These are phyloP conservation scores for Paraphoma chrysanthemicola DNA, from an alignment of 2,329 filamentous ascomycete genomes.

Conservation along the genomic window DNA sequence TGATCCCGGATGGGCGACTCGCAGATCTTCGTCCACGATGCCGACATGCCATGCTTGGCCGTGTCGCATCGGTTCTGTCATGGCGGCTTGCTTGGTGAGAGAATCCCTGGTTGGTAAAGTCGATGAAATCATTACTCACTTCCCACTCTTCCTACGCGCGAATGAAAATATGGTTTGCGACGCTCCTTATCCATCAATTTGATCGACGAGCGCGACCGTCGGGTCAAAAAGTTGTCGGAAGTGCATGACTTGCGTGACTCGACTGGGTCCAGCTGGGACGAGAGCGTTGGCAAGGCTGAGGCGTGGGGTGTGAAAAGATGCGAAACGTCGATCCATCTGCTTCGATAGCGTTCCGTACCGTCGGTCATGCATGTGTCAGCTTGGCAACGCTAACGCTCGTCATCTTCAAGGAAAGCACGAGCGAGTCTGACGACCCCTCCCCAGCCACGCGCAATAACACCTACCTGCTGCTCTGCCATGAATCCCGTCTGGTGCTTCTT, in stretches of 20 bases:
- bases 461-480: constrained; percentile 17
- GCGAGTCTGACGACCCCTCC: constrained; percentile 12
- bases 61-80: too few species aligned
- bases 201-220: too few species aligned
- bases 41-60: too few species aligned
- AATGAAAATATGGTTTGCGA: too few species aligned
- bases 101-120: too few species aligned
- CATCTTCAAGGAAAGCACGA: constrained; percentile 21
- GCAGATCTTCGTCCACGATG: too few species aligned
- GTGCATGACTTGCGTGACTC: not conserved
- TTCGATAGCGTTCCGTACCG: constrained; percentile 28
- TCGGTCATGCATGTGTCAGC: constrained; percentile 7
- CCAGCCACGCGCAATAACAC: constrained; percentile 22
- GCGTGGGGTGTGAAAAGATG: constrained; percentile 11
- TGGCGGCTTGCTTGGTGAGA: too few species aligned
- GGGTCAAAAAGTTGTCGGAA: too few species aligned
- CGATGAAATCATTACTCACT: too few species aligned
- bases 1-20: too few species aligned
- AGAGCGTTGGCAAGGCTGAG: constrained; percentile 18
- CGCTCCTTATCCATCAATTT: too few species aligned
- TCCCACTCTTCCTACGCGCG: too few species aligned
- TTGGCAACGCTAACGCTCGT: constrained; percentile 20
- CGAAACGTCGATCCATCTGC: constrained; percentile 31
- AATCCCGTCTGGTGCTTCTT: constrained; percentile 13
- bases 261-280: not conserved